Evolutionary conservation across 345 rosid species (phyloP).

Genomic region (Erodium maritimum): DNA sequence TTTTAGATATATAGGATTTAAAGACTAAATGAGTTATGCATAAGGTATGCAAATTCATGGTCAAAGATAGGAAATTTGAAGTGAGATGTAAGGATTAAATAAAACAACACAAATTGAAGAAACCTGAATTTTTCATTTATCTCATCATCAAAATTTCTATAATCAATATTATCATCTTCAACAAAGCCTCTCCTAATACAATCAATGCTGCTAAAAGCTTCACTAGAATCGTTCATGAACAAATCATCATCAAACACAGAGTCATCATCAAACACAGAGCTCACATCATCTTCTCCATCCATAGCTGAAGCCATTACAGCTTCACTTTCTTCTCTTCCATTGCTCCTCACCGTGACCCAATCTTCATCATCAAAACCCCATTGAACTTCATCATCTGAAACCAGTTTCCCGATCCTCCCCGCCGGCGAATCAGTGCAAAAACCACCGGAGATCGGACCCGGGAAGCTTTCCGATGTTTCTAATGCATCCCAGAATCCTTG

Average conservation of each 20-base stretch:
- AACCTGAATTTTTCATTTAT: constrained; percentile 9
- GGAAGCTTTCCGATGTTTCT: constrained; percentile 21
- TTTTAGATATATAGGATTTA: too few species aligned
- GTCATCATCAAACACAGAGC: constrained; percentile 20
- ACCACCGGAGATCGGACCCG: not conserved
- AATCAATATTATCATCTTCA: constrained; percentile 23
- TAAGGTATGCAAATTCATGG: too few species aligned
- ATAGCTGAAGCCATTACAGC: constrained; percentile 4
- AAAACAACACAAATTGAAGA: constrained; percentile 4
- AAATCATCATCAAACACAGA: constrained; percentile 26
- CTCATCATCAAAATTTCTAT: constrained; percentile 14
- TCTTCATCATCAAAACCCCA: constrained; percentile 31
- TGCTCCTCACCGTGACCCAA: constrained; percentile 68
- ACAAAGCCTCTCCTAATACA: not conserved
- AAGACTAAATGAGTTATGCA: too few species aligned
- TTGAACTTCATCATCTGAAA: constrained; percentile 11
- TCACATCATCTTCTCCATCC: constrained; percentile 26
- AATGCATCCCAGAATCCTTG: constrained; percentile 60
- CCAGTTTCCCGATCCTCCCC: constrained; percentile 40
- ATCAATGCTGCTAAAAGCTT: constrained; percentile 1
- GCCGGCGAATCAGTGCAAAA: constrained; percentile 12
- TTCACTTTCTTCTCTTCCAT: constrained; percentile 15
- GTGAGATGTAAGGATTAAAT: not conserved
- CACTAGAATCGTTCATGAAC: constrained; percentile 18
- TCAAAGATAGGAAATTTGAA: not conserved